Percentiles rank a stretch among this genome's conserved stretches.
Conservation (phyloP, 345 rosid species). For the Eucalyptus pauciflora region DNA sequence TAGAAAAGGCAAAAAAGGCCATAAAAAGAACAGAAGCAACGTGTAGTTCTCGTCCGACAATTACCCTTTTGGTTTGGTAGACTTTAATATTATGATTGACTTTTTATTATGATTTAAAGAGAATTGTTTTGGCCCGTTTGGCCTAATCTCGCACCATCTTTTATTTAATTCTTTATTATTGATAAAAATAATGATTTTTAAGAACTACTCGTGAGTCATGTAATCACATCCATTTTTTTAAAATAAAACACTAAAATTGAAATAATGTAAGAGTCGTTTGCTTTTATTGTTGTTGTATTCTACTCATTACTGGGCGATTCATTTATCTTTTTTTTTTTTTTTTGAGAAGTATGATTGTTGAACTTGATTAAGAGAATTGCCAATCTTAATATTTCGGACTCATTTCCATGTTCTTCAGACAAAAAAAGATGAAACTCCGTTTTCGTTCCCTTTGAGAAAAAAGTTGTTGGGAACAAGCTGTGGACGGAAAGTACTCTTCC, state of each 20-base stretch:
- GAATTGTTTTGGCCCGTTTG: not conserved
- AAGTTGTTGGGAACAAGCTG: not conserved
- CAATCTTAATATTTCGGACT: not conserved
- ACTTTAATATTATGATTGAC: not conserved
- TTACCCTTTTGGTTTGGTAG: not conserved
- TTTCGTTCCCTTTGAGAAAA: not conserved
- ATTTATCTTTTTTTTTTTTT: too few species aligned
- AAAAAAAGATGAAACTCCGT: not conserved
- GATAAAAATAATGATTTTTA: not conserved
- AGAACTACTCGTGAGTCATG: not conserved
- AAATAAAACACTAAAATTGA: too few species aligned
- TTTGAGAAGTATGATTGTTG: not conserved
- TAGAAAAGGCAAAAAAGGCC: not conserved
- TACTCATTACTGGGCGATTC: accelerated
- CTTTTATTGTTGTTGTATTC: not conserved
- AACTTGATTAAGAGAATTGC: not conserved
- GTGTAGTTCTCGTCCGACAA: not conserved
- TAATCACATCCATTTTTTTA: too few species aligned
- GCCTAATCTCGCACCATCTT: not conserved
- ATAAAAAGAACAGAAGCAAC: not conserved
- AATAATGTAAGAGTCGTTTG: too few species aligned
- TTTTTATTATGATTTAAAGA: not conserved
- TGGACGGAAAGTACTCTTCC: not conserved
- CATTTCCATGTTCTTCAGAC: not conserved
- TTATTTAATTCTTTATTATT: not conserved